Percentiles rank a stretch among this genome's conserved stretches.
phyloP scores from a whole-genome alignment of 768 basidiomycete genomes.

The Sutorius australiensis region DNA sequence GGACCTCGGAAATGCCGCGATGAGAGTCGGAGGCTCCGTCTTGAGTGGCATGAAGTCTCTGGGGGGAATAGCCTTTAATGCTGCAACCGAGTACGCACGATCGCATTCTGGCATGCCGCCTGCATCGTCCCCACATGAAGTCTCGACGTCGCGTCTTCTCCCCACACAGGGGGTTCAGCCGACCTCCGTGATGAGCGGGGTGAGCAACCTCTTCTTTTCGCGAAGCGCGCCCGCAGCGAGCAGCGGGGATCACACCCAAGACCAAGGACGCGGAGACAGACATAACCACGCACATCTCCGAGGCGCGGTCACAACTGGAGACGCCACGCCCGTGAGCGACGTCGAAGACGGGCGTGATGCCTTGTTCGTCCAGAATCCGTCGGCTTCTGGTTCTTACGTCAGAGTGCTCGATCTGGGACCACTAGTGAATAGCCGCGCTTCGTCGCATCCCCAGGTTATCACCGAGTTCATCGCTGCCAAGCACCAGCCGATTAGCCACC shows the following conservation, averaged over 20 bases:
- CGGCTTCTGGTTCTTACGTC: constrained; percentile 42
- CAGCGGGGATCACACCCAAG: constrained; percentile 11
- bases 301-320: constrained; percentile 9
- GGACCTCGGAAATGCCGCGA: constrained; percentile 51
- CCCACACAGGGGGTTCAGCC: constrained; percentile 21
- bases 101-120: constrained; percentile 21
- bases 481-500: constrained; percentile 43
- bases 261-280: constrained; percentile 2
- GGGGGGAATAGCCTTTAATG: constrained; percentile 57
- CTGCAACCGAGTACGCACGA: constrained; percentile 41
- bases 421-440: constrained; percentile 20
- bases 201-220: constrained; percentile 48
- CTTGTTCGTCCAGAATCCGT: constrained; percentile 2
- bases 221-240: constrained; percentile 56
- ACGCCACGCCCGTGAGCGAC: constrained; percentile 12
- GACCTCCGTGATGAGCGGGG: constrained; percentile 24
- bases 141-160: constrained; percentile 16
- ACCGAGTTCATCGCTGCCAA: constrained; percentile 48
- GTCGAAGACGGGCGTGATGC: constrained; percentile 9
- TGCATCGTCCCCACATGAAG: constrained; percentile 2
- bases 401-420: constrained; percentile 54
- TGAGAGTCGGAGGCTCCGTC: constrained; percentile 58
- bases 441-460: constrained; percentile 32
- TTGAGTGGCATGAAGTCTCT: constrained; percentile 61
- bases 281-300: constrained; percentile 11